A percentile compares a stretch with the other conserved stretches of the same genome.
Conservation (phyloP, 805 yeast species). For the Suhomyces emberorum region DNA sequence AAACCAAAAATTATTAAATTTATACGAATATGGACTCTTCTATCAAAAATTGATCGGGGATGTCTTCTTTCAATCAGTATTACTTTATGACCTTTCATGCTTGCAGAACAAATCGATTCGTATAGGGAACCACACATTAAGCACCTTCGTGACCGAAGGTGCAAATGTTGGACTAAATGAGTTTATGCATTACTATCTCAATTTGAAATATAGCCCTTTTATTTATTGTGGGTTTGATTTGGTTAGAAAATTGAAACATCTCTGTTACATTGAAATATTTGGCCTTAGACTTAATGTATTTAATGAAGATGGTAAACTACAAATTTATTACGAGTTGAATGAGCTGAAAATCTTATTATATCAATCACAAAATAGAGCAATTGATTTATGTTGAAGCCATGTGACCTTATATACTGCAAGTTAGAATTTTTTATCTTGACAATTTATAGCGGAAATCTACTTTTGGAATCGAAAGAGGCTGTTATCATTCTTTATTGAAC, state of each 20-base stretch:
- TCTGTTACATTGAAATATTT: constrained; percentile 2
- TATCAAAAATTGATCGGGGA: constrained; percentile 5
- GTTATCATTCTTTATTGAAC: too few species aligned
- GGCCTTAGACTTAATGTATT: not conserved
- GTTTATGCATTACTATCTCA: constrained; percentile 10
- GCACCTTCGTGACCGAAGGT: constrained; percentile 8
- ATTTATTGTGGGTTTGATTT: constrained; percentile 7
- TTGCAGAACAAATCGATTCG: not conserved
- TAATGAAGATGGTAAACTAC: not conserved
- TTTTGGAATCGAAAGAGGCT: too few species aligned
- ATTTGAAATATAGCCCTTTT: constrained; percentile 11
- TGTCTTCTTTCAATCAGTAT: constrained; percentile 4
- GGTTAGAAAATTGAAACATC: constrained; percentile 2
- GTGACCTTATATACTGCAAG: too few species aligned
- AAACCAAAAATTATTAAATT: constrained; percentile 4
- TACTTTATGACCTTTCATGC: constrained; percentile 5
- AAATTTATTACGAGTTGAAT: not conserved
- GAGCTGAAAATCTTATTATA: not conserved
- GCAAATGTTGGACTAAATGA: constrained; percentile 6
- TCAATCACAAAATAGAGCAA: too few species aligned
- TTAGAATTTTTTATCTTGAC: too few species aligned
- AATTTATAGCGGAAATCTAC: too few species aligned
- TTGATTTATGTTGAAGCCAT: too few species aligned
- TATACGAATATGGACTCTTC: constrained; percentile 14
- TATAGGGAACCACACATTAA: constrained; percentile 9